Conservation (phyloP, 2,329 filamentous ascomycete genomes). For the Akanthomyces muscarius region DNA sequence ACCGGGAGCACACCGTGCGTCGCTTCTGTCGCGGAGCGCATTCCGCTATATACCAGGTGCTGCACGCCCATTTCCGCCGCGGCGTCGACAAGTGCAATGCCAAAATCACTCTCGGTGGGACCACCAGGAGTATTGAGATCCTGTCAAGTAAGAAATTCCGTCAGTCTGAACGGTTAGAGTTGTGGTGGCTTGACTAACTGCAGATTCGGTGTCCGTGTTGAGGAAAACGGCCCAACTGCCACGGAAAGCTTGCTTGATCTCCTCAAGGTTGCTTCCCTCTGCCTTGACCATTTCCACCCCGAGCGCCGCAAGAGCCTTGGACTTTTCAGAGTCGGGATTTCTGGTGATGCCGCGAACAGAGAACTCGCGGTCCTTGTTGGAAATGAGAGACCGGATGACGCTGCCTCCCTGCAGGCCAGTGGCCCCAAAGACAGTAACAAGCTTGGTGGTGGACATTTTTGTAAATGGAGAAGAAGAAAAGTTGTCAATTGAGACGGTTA, state of each 20-base stretch:
- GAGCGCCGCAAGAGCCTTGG: slow-evolving; percentile 24
- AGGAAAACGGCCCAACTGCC: slow-evolving; percentile 33
- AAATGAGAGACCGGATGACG: slow-evolving; percentile 29
- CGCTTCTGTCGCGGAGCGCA: slow-evolving; percentile 29
- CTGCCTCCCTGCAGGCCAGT: slow-evolving; percentile 31
- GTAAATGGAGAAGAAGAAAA: background rate
- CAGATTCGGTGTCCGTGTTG: slow-evolving; percentile 32
- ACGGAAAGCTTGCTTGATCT: slow-evolving; percentile 24
- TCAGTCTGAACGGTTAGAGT: background rate
- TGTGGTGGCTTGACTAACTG: slow-evolving; percentile 20
- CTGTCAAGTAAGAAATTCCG: slow-evolving; percentile 12
- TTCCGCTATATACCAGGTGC: slow-evolving; percentile 35
- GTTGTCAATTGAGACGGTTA: background rate
- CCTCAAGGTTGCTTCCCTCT: slow-evolving; percentile 23
- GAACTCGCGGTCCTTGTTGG: slow-evolving; percentile 27
- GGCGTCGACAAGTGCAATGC: slow-evolving; percentile 32
- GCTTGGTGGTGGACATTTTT: slow-evolving; percentile 26
- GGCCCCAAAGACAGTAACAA: slow-evolving; percentile 31
- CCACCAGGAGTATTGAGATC: slow-evolving; percentile 25
- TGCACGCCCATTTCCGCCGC: slow-evolving; percentile 31
- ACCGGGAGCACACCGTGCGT: slow-evolving; percentile 31
- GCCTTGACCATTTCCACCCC: slow-evolving; percentile 31
- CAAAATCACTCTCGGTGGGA: slow-evolving; percentile 33
- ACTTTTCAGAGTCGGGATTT: slow-evolving; percentile 27
- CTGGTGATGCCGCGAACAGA: slow-evolving; percentile 29